Evolutionary conservation across 495 filamentous ascomycete genomes (phyloP), one percentile per base, ranked within the genome.

Genomic region (Penicillium soppii): DNA sequence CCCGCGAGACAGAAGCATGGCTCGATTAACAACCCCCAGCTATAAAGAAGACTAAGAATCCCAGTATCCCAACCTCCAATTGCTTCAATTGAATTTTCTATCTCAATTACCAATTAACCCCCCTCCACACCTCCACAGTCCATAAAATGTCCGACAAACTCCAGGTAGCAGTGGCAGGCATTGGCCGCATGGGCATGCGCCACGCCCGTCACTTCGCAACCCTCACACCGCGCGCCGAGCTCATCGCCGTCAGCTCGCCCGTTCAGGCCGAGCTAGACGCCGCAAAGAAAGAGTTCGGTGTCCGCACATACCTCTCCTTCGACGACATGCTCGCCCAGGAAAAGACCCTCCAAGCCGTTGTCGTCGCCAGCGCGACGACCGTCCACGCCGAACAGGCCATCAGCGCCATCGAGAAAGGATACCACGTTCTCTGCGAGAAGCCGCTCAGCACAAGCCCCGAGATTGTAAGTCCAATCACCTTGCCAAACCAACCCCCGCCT

Each of bases 401-500:
- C 54, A 70, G 73, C 30, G 76, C 78, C 10, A 80, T 82, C 32
- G 63, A 74, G 9, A 63, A 62, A 7, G 69, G 71, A 39, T 50
- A 72, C 29, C 78, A 81, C 38, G 76, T 81, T 37, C 64, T 80
- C 15, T 81, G 77, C 54, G 79, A 81, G 66, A 81, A 81, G 62
- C 76, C 76, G 0, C 48, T 79, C 15, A 65, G 57, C 29, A 77
- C 72, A 13, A 72, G 63, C 40, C 61, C 71, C 27, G 73, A 62
- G 21, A 56, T 62, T 23, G 59, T 59, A 40, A 47, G 53, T 53
- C 6, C 15, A 9, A 27, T 27, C 25, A 27, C 9, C 9, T 9
- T 9, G 5, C 25, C 25, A 27, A 27, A 27, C n/a, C n/a, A n/a
- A n/a, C n/a, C n/a, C n/a, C n/a, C n/a, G n/a, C n/a, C n/a, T n/a